A percentile compares a stretch with the other conserved stretches of the same genome.
These are phyloP conservation scores for Cordyceps cateniannulata DNA, from an alignment of 2,329 filamentous ascomycete genomes.

Conservation along the genomic window DNA sequence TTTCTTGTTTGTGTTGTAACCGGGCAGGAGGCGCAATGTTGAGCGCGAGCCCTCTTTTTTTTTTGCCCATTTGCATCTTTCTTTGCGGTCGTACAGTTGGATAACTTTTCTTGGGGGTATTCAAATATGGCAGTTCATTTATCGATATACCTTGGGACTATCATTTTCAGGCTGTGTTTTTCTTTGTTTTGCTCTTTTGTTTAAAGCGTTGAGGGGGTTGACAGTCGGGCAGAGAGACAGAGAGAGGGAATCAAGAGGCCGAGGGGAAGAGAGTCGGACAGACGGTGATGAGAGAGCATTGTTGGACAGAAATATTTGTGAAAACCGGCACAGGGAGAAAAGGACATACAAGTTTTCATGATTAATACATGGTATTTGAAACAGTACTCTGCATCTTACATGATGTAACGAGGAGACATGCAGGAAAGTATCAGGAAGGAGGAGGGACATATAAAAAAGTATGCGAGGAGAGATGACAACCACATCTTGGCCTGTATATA, in stretches of 20 bases:
- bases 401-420: neutral
- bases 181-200: neutral
- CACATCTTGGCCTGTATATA: neutral
- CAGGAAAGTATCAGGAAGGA: neutral
- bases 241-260: neutral
- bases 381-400: neutral
- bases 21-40: neutral
- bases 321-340: neutral
- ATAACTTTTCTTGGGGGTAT: constrained; percentile 7
- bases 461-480: neutral
- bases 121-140: neutral
- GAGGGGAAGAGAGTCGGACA: neutral
- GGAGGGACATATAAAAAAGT: neutral
- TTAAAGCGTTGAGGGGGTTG: neutral
- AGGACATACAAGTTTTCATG: neutral
- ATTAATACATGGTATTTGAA: neutral
- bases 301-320: neutral
- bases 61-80: neutral
- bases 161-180: constrained; percentile 6
- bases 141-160: constrained; percentile 10
- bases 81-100: neutral
- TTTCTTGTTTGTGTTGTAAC: neutral
- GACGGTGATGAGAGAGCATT: neutral
- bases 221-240: neutral
- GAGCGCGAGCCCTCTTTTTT: neutral